Conservation (phyloP, 2,329 filamentous ascomycete species). For the Stenocarpella maydis region DNA sequence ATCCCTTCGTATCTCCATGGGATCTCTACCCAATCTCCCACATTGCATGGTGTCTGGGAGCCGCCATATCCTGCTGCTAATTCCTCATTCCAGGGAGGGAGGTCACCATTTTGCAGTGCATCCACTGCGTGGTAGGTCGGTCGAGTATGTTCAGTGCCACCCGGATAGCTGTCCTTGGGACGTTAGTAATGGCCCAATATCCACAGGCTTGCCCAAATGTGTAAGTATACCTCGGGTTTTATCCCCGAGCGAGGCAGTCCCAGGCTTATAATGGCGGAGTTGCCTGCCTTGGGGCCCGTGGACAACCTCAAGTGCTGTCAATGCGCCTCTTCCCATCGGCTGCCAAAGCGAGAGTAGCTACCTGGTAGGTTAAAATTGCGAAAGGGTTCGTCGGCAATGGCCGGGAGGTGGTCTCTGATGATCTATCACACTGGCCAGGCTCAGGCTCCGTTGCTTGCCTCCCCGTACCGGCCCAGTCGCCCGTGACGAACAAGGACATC, state of each 20-base stretch:
- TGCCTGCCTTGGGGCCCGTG: neutral
- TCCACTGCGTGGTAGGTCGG: neutral
- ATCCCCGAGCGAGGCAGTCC: conserved; percentile 11
- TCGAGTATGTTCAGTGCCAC: neutral
- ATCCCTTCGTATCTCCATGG: conserved; percentile 14
- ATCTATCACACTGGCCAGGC: neutral
- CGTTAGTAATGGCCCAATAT: neutral
- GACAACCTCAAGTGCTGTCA: neutral
- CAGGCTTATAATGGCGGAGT: neutral
- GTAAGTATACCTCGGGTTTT: neutral
- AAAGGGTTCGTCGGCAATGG: neutral
- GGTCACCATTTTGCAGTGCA: neutral
- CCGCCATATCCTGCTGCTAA: conserved; percentile 8
- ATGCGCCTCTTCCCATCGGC: neutral
- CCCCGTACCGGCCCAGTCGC: neutral
- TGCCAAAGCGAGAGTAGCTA: neutral
- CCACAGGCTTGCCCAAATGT: neutral
- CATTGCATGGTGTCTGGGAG: neutral
- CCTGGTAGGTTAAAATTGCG: neutral
- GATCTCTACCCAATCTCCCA: neutral
- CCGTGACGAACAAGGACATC: neutral
- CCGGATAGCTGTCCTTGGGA: neutral
- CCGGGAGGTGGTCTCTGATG: no score
- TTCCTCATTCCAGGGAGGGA: conserved; percentile 1
- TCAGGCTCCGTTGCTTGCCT: neutral